Base-by-base conservation (phyloP, 768 basidiomycete species). In the Strobilomyces dryophilus region DNA sequence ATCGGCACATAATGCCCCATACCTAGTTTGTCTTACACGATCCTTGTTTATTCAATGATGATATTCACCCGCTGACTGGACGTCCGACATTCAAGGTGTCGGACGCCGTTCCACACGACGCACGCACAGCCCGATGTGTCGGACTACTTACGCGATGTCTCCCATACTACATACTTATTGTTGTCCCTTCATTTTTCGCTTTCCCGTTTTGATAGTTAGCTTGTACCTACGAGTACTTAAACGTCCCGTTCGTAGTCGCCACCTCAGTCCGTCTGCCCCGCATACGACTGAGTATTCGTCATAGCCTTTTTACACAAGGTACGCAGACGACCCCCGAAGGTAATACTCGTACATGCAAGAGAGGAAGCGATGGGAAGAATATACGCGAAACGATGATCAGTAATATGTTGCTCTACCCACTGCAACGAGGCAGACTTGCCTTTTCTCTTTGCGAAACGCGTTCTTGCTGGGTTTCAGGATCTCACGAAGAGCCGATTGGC, bases 391-490 rank as follows among this genome's bases (percentile, higher is more conserved):
- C 75, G 79, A 27, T 69, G 35, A 89, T 79, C 45, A 90, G 70
- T 12, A 89, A 70, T n/a, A 84, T 76, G 76, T 52, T 79, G 66
- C 73, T 89, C 89, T 29, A 86, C 85, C 78, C 78, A 79, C 50
- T 75, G 67, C 36, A 79, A 64, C 0, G 83, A 72, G 1, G 76
- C 76, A 15, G 58, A 66, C 27, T 68, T 79, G 67, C 71, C 73
- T 61, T 75, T 77, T 66, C 55, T 82, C 79, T 62, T 77, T 82
- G 51, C 85, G 78, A 48, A 91, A 75, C 0, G 86, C 80, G 17
- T 51, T 77, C 57, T 77, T 77, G 67, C 71, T 85, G 5, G 84
- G 80, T 56, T 84, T 80, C 77, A 91, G 74, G 51, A 83, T 77
- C 39, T 71, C 59, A 51, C 73, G 82, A 32, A 91, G 73, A 24